These are phyloP conservation scores for Saccharomycopsis javanensis DNA, from an alignment of 805 yeast genomes.

Conservation along the genomic window DNA sequence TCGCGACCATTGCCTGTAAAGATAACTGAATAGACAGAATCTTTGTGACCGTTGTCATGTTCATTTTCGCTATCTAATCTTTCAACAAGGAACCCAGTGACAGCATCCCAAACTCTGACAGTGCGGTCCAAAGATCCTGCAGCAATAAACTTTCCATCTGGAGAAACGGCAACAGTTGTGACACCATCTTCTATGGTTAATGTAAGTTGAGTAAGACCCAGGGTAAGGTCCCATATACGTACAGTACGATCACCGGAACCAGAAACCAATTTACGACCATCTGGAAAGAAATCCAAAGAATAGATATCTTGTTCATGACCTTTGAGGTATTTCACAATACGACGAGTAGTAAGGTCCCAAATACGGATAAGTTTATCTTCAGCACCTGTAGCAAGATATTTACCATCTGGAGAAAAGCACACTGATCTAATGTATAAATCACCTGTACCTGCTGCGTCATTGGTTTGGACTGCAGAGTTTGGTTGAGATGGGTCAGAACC, in stretches of 20 bases:
- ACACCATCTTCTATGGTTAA: slow-evolving; percentile 95
- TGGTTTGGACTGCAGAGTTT: background rate
- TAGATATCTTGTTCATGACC: slow-evolving; percentile 98
- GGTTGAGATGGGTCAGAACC: background rate
- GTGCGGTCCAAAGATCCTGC: slow-evolving; percentile 95
- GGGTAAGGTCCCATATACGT: slow-evolving; percentile 88
- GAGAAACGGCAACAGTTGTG: slow-evolving; percentile 94
- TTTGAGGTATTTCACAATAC: slow-evolving; percentile 74
- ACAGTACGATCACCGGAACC: slow-evolving; percentile 97
- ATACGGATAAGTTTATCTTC: slow-evolving; percentile 86
- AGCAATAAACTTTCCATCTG: slow-evolving; percentile 88
- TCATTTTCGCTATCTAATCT: slow-evolving; percentile 84
- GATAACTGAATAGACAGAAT: slow-evolving; percentile 90
- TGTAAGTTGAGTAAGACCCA: slow-evolving; percentile 83
- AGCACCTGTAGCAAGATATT: slow-evolving; percentile 63
- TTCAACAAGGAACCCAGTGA: slow-evolving; percentile 86
- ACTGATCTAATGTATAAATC: slow-evolving; percentile 92
- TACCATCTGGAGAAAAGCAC: slow-evolving; percentile 92
- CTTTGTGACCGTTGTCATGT: slow-evolving; percentile 88
- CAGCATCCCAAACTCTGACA: slow-evolving; percentile 94
- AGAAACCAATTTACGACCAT: slow-evolving; percentile 84
- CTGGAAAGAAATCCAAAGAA: slow-evolving; percentile 89
- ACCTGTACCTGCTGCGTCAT: slow-evolving; percentile 36
- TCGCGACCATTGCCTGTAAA: slow-evolving; percentile 88
- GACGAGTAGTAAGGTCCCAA: slow-evolving; percentile 85